Percentiles rank a stretch among this genome's conserved stretches.
phyloP scores from a whole-genome alignment of 495 filamentous ascomycete species.

The Aspergillus ellipticus region DNA sequence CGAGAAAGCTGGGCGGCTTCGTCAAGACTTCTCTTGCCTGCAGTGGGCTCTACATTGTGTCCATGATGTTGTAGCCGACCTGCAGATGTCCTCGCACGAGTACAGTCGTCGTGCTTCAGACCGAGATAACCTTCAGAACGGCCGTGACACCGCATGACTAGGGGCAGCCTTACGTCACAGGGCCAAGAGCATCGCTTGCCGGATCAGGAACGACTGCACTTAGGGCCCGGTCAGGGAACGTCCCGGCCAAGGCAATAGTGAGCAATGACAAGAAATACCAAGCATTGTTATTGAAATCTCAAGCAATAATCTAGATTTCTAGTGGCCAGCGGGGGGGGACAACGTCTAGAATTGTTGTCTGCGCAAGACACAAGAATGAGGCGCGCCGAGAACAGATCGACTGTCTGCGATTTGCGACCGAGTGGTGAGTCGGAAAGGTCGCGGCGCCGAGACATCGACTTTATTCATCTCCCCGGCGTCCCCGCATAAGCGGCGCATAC shows the following conservation, averaged over 20 bases:
- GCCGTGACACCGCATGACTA: background rate
- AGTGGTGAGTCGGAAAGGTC: background rate
- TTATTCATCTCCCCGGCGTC: background rate
- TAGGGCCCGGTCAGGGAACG: background rate
- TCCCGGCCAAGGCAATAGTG: constrained; percentile 10
- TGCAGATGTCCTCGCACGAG: background rate
- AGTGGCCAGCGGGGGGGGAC: background rate
- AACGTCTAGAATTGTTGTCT: background rate
- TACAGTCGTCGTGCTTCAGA: background rate
- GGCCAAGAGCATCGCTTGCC: constrained; percentile 11
- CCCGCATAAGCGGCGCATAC: background rate
- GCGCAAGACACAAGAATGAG: background rate
- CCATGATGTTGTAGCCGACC: background rate
- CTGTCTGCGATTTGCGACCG: background rate
- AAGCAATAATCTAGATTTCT: background rate
- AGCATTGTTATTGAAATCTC: constrained; percentile 8
- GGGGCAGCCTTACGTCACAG: constrained; percentile 14
- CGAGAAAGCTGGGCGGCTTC: background rate
- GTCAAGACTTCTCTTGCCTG: constrained; percentile 5
- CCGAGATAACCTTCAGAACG: background rate
- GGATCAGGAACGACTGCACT: constrained; percentile 3
- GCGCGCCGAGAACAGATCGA: background rate
- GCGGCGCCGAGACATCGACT: background rate
- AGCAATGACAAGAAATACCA: constrained; percentile 8
- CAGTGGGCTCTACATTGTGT: constrained; percentile 5